A percentile compares a stretch with the other conserved stretches of the same genome.
Evolutionary conservation across 2,329 filamentous ascomycete species (phyloP).

Genomic region (Claviceps paspali): DNA sequence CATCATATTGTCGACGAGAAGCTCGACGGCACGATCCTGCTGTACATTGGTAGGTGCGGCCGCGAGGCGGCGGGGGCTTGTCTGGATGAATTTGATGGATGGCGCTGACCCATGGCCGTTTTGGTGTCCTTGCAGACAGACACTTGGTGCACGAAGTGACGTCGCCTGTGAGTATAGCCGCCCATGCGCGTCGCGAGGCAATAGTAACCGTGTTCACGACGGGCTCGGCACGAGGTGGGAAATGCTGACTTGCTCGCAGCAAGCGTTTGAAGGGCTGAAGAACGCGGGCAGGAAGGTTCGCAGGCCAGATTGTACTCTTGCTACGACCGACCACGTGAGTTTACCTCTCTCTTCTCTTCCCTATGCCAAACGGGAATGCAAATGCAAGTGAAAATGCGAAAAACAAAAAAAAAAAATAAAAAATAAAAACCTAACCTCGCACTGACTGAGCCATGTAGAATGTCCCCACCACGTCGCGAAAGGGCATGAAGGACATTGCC

Average conservation of each 20-base stretch:
- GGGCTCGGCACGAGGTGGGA: neutral
- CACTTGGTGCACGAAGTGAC: constrained; percentile 98
- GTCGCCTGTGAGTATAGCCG: constrained; percentile 64
- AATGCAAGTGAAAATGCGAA: too few species aligned
- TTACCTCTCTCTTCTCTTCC: neutral
- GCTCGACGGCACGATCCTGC: constrained; percentile 77
- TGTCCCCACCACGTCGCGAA: constrained; percentile 79
- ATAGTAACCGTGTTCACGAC: too few species aligned
- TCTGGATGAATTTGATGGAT: neutral
- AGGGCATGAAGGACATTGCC: constrained; percentile 84
- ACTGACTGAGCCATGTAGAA: constrained; percentile 41
- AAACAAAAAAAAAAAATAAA: too few species aligned
- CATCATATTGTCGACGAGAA: constrained; percentile 92
- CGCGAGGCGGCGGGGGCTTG: neutral
- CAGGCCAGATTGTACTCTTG: constrained; percentile 90
- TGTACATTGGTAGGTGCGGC: constrained; percentile 67
- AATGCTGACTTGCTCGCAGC: constrained; percentile 29
- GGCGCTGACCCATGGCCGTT: neutral
- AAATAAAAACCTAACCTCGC: neutral
- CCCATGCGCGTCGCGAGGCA: too few species aligned
- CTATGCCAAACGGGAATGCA: too few species aligned
- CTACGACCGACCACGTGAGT: constrained; percentile 89
- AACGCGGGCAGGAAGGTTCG: constrained; percentile 80
- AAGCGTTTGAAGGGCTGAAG: constrained; percentile 92
- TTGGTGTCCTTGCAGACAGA: constrained; percentile 54